Base-by-base conservation (phyloP, 768 basidiomycete genomes). In the Pilatotrama ljubarskyi region DNA sequence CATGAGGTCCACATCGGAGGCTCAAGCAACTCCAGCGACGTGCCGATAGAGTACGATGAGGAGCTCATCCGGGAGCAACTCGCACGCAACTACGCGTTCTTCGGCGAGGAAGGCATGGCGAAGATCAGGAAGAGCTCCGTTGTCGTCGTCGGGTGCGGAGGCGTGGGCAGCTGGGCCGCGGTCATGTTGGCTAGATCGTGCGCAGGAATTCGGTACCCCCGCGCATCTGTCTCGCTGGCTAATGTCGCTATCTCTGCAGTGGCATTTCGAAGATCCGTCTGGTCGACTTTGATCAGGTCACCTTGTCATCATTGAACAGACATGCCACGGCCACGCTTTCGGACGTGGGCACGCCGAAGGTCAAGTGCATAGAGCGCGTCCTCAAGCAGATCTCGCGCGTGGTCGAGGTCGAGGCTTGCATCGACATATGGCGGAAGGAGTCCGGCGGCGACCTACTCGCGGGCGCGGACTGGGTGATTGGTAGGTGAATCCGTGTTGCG, bases 241-340 rank as follows among this genome's bases (percentile, higher is more conserved):
- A 26, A 37, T 58, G 44, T 35, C 20, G 18, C 29, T 40, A 35
- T 22, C 35, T 37, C 24, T 66, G 15, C 64, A 91, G 91, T 36
- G 91, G 91, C 25, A 80, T 93, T 20, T 83, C 86, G 24, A 85
- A 82, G 57, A 85, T 93, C 64, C 83, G 92, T 20, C 80, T 93
- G n/a, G 77, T 94, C 10, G 93, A 98, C 78, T 98, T 98, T 72
- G 97, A 98, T 82, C 87, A 95, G 64, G 95, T 98, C 64, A 95
- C 95, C 0, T 78, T 99, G 14, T 95, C 93, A 2, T 97, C 94
- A 0, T 83, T 99, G 38, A 98, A 99, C 72, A 82, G 96, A 47
- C 96, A 98, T 68, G 95, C 96, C 17, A 91, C 91, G 5, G 97
- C 97, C 9, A 81, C 81, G 2, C 80, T 91, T n/a, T 77, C 85